phyloP scores from a whole-genome alignment of 257 asterid species.

The Scutellaria barbata region DNA sequence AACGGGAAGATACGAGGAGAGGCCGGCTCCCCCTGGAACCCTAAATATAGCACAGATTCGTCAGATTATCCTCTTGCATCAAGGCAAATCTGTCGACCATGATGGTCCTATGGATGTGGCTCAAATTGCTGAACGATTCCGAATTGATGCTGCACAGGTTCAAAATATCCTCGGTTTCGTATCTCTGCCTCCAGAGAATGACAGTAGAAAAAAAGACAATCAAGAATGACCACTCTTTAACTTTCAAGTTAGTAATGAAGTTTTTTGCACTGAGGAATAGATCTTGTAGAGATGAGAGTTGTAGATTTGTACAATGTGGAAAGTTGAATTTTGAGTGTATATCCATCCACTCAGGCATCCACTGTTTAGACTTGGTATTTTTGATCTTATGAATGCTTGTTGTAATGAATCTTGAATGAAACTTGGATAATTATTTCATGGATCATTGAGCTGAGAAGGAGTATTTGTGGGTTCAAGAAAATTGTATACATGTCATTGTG shows the following conservation, averaged over 20 bases:
- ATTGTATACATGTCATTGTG: too few species aligned
- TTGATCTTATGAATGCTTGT: too few species aligned
- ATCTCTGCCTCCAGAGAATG: slow-evolving; percentile 70
- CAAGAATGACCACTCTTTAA: slow-evolving; percentile 28
- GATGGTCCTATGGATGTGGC: slow-evolving; percentile 61
- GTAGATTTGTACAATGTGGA: slow-evolving; percentile 26
- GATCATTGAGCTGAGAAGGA: too few species aligned
- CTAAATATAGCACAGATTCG: slow-evolving; percentile 69
- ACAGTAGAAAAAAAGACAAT: slow-evolving; percentile 46
- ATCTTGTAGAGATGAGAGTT: slow-evolving; percentile 35
- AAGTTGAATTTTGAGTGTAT: background rate
- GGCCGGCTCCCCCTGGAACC: slow-evolving; percentile 83
- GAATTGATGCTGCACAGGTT: slow-evolving; percentile 64
- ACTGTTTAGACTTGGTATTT: too few species aligned
- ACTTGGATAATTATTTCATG: too few species aligned
- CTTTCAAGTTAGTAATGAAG: background rate
- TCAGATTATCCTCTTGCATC: slow-evolving; percentile 74
- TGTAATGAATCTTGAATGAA: too few species aligned
- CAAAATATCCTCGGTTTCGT: slow-evolving; percentile 68
- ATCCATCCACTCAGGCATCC: too few species aligned
- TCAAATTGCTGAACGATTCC: slow-evolving; percentile 65
- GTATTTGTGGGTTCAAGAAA: too few species aligned
- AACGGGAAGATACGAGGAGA: slow-evolving; percentile 69
- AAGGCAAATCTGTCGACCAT: slow-evolving; percentile 71
- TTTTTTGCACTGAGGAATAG: slow-evolving; percentile 27